Evolutionary conservation across 2,329 filamentous ascomycete genomes (phyloP).

Genomic region (Claviceps arundinis): DNA sequence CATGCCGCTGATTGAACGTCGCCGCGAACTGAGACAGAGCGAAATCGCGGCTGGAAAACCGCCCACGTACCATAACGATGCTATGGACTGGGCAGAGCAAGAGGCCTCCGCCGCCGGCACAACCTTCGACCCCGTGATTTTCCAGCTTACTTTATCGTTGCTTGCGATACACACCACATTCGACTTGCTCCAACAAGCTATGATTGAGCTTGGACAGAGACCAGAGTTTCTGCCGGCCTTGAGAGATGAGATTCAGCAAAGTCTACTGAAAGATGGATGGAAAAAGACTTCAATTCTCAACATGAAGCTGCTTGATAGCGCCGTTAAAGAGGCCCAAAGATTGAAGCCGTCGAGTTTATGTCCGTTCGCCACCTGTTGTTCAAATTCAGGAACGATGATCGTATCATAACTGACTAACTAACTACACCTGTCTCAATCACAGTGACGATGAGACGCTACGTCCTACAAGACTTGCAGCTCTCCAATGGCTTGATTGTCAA

Average conservation of each 20-base stretch:
- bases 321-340: slow-evolving; percentile 37
- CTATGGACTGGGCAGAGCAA: slow-evolving; percentile 40
- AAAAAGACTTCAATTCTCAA: slow-evolving; percentile 29
- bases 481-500: slow-evolving; percentile 10
- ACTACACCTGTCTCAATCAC: not conserved
- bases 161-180: slow-evolving; percentile 43
- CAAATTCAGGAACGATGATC: too few relatives aligned
- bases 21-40: slow-evolving; percentile 26
- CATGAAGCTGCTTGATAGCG: slow-evolving; percentile 34
- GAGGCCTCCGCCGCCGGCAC: slow-evolving; percentile 28
- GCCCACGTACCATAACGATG: slow-evolving; percentile 29
- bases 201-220: slow-evolving; percentile 25
- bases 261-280: slow-evolving; percentile 19
- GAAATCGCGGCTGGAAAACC: slow-evolving; percentile 17
- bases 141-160: slow-evolving; percentile 20
- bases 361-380: not conserved
- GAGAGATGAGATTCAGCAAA: slow-evolving; percentile 24
- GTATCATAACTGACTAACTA: not conserved
- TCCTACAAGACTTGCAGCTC: slow-evolving; percentile 7
- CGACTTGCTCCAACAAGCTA: slow-evolving; percentile 10
- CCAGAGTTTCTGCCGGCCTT: slow-evolving; percentile 22
- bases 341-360: slow-evolving; percentile 17
- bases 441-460: slow-evolving; percentile 1
- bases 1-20: slow-evolving; percentile 29
- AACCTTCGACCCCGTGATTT: slow-evolving; percentile 6